Evolutionary conservation across 331 rosid genomes (phyloP).

Genomic region (Pyracantha coccinea): DNA sequence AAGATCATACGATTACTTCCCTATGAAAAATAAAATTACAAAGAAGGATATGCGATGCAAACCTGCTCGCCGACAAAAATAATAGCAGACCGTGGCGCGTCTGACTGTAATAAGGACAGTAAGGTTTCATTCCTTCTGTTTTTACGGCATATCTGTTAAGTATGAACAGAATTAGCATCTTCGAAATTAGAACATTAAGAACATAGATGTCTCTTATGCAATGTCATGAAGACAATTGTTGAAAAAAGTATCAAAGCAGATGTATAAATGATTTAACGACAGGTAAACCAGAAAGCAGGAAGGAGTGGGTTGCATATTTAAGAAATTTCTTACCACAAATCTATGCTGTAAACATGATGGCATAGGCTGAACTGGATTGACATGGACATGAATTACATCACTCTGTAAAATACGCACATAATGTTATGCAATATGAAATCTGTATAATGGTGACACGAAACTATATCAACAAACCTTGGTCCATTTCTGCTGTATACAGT

Average conservation of each 20-base stretch:
- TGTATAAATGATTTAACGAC: neutral
- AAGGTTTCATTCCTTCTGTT: conserved; percentile 50
- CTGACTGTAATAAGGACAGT: conserved; percentile 60
- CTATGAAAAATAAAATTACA: neutral
- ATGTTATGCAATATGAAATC: neutral
- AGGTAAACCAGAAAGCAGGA: neutral
- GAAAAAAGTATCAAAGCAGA: neutral
- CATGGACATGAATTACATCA: conserved; percentile 76
- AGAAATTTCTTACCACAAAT: conserved; percentile 54
- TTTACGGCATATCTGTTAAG: conserved; percentile 47
- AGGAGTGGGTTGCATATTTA: neutral
- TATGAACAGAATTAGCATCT: conserved; percentile 17
- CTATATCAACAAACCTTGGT: conserved; percentile 57
- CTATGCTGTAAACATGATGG: conserved; percentile 74
- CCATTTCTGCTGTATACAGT: conserved; percentile 95
- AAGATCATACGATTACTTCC: neutral
- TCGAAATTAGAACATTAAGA: conserved; percentile 5
- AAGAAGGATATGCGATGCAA: conserved; percentile 21
- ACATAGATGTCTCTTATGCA: neutral
- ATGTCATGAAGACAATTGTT: neutral
- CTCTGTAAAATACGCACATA: conserved; percentile 32
- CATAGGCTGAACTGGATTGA: conserved; percentile 79
- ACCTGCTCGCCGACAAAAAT: conserved; percentile 92
- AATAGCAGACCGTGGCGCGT: conserved; percentile 70
- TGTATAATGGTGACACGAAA: conserved; percentile 5